Conservation (phyloP, 2,329 filamentous ascomycete genomes). For the Curvularia lunata region DNA sequence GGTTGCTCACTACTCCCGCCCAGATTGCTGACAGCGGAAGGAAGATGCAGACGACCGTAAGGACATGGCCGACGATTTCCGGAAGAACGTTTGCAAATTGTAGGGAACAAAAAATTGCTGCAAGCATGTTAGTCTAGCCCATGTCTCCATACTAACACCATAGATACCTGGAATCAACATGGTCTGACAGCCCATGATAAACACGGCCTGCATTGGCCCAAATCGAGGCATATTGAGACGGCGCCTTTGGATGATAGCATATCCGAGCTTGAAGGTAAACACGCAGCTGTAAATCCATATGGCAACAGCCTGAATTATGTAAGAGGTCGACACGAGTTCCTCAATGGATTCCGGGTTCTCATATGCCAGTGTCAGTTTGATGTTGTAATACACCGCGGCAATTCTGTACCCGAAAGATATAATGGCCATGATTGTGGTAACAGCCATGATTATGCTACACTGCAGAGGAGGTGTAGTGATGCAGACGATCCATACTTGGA, state of each 20-base stretch:
- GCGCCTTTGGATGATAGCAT: slow-evolving; percentile 62
- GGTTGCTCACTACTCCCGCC: slow-evolving; percentile 55
- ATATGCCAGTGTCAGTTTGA: slow-evolving; percentile 47
- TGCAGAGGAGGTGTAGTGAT: slow-evolving; percentile 55
- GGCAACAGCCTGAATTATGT: slow-evolving; percentile 61
- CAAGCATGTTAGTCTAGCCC: slow-evolving; percentile 24
- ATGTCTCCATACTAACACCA: neutral
- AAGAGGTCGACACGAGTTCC: slow-evolving; percentile 45
- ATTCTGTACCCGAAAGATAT: slow-evolving; percentile 62
- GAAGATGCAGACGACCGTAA: slow-evolving; percentile 66
- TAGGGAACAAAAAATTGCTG: slow-evolving; percentile 67
- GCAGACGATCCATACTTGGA: slow-evolving; percentile 70
- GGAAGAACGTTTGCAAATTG: slow-evolving; percentile 60
- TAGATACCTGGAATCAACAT: slow-evolving; percentile 66
- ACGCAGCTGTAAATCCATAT: slow-evolving; percentile 68
- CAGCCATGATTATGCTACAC: slow-evolving; percentile 54
- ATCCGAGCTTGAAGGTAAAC: slow-evolving; percentile 66
- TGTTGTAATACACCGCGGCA: slow-evolving; percentile 59
- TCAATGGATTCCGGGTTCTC: slow-evolving; percentile 33
- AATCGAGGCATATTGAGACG: slow-evolving; percentile 65
- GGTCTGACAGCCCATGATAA: slow-evolving; percentile 71
- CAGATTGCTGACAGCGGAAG: slow-evolving; percentile 72
- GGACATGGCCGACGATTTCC: slow-evolving; percentile 61
- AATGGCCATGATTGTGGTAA: slow-evolving; percentile 59
- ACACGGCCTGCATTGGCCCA: slow-evolving; percentile 70